phyloP scores from a whole-genome alignment of 352 stramenopile species.

The Globisporangium paroecandrum region DNA sequence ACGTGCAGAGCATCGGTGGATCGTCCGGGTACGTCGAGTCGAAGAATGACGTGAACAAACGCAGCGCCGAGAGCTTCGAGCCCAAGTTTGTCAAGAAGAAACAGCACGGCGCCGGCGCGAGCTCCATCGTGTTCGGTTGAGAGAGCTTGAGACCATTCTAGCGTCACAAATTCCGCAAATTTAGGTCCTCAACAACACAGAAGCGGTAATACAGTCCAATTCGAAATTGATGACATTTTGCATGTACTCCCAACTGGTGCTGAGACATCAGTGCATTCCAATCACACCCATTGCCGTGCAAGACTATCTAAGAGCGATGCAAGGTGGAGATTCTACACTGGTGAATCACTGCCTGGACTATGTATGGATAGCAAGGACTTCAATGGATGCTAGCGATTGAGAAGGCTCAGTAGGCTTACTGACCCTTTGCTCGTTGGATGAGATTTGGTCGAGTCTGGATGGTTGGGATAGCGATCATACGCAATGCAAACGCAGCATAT shows the following conservation, averaged over 20 bases:
- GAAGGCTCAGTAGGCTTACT: too few relatives aligned
- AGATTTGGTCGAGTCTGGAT: neutral
- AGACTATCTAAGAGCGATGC: too few relatives aligned
- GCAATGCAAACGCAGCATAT: neutral
- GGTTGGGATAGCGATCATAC: neutral
- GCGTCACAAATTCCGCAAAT: neutral
- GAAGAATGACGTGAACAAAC: slow-evolving; percentile 19
- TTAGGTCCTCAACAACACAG: neutral
- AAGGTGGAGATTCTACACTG: neutral
- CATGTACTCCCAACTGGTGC: neutral
- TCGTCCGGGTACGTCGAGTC: slow-evolving; percentile 21
- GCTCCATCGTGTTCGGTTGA: slow-evolving; percentile 84
- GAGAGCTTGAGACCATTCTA: neutral
- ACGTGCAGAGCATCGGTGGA: slow-evolving; percentile 14
- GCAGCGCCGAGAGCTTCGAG: slow-evolving; percentile 32
- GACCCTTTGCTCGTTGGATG: neutral
- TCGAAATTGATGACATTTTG: neutral
- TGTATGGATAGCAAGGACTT: too few relatives aligned
- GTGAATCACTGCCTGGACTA: too few relatives aligned
- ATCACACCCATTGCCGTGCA: too few relatives aligned
- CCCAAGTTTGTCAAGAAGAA: slow-evolving; percentile 75
- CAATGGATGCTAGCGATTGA: too few relatives aligned
- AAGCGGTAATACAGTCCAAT: neutral
- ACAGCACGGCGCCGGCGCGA: slow-evolving; percentile 65
- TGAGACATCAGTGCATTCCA: too few relatives aligned